phyloP scores from a whole-genome alignment of 805 yeast species.

The Ogataea degrootiae region DNA sequence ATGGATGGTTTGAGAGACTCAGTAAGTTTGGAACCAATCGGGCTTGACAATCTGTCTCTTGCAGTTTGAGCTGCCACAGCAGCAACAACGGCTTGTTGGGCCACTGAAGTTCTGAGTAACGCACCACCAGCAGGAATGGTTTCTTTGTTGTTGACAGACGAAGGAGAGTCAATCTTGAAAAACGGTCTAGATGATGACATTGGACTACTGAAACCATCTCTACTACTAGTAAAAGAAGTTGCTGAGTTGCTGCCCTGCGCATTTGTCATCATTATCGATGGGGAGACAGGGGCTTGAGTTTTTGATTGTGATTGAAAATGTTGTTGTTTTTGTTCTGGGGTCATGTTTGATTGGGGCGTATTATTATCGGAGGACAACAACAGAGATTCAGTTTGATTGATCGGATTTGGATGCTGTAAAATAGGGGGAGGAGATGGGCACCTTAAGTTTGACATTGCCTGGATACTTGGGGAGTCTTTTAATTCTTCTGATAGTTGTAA shows the following conservation, averaged over 20 bases:
- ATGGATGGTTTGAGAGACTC: slow-evolving; percentile 16
- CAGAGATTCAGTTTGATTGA: slow-evolving; percentile 18
- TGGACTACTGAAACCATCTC: slow-evolving; percentile 1
- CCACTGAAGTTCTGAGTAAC: slow-evolving; percentile 32
- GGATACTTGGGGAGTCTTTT: slow-evolving; percentile 42
- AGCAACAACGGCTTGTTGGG: slow-evolving; percentile 35
- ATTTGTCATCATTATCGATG: too few species aligned
- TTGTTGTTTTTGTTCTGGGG: not conserved
- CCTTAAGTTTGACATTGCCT: slow-evolving; percentile 54
- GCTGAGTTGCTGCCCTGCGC: slow-evolving; percentile 1
- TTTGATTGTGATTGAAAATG: too few species aligned
- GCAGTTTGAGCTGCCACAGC: slow-evolving; percentile 38
- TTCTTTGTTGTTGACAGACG: slow-evolving; percentile 10
- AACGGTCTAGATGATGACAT: not conserved
- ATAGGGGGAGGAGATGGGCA: slow-evolving; percentile 77
- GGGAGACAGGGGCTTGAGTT: too few species aligned
- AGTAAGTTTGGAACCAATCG: slow-evolving; percentile 19
- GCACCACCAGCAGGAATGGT: slow-evolving; percentile 22
- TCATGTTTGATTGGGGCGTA: not conserved
- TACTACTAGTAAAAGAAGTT: not conserved
- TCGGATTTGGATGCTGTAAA: slow-evolving; percentile 32
- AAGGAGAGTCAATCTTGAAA: not conserved
- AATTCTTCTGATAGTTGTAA: slow-evolving; percentile 11
- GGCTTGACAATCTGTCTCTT: slow-evolving; percentile 20
- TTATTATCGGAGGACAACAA: slow-evolving; percentile 4